Evolutionary conservation across 1,284 basidiomycete genomes (phyloP).

Genomic region (Cutaneotrichosporon dermatis): DNA sequence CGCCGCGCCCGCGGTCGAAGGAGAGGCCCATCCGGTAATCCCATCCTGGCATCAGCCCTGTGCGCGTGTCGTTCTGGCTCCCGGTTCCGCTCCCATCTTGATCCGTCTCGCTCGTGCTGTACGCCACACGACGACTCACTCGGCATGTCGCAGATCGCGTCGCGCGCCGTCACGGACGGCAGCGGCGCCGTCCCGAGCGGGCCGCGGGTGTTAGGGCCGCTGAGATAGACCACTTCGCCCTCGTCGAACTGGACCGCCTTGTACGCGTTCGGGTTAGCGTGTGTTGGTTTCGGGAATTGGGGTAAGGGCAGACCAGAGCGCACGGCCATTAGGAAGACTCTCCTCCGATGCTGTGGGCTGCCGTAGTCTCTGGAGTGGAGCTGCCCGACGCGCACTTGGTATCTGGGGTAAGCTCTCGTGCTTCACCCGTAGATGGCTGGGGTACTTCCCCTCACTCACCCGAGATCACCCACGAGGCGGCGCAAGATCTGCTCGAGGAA

Average conservation of each 20-base stretch:
- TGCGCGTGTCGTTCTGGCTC: too few species aligned
- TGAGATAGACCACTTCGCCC: too few species aligned
- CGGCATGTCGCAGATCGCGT: conserved; percentile 30
- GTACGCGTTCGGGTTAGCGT: conserved; percentile 19
- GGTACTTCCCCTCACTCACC: conserved; percentile 5
- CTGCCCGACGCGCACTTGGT: conserved; percentile 28
- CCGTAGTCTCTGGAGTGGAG: conserved; percentile 30
- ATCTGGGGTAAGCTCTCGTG: too few species aligned
- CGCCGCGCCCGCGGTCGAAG: not conserved
- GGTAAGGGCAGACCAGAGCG: conserved; percentile 27
- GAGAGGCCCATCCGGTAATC: not conserved
- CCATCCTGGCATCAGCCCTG: not conserved
- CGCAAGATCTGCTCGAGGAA: conserved; percentile 10
- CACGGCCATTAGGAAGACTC: conserved; percentile 31
- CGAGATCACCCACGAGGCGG: conserved; percentile 12
- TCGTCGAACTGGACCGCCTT: too few species aligned
- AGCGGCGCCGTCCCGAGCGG: too few species aligned
- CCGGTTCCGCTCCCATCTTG: too few species aligned
- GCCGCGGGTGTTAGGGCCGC: too few species aligned
- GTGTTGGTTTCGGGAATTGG: conserved; percentile 26
- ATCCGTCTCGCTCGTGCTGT: too few species aligned
- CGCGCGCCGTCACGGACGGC: conserved; percentile 24
- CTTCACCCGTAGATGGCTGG: too few species aligned
- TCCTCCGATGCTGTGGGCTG: conserved; percentile 27
- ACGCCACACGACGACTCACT: conserved; percentile 10